These are phyloP conservation scores for Tagetes patula DNA, from an alignment of 129 eudicot species.

Conservation along the genomic window DNA sequence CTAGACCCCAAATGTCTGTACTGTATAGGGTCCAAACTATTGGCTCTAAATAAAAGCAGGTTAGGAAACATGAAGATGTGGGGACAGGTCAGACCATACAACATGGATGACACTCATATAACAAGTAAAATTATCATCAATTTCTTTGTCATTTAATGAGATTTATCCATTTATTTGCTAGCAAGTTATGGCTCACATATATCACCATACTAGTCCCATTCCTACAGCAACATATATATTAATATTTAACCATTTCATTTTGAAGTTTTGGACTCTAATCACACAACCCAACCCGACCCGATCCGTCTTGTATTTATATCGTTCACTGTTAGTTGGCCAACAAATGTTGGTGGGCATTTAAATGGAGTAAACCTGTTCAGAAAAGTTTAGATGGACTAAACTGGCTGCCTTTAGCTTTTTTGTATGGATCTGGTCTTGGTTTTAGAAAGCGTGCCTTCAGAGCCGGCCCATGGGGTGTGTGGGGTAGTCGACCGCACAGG, in stretches of 20 bases:
- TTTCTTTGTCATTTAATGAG: conserved; percentile 1
- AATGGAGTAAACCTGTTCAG: neutral
- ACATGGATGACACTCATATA: conserved; percentile 19
- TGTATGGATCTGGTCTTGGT: neutral
- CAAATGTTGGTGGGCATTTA: conserved; percentile 36
- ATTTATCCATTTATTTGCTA: conserved; percentile 20
- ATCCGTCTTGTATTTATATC: conserved; percentile 1
- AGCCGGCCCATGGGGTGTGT: too few relatives aligned
- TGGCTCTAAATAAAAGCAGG: conserved; percentile 12
- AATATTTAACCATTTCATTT: neutral
- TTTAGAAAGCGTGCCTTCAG: too few relatives aligned
- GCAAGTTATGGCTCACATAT: conserved; percentile 17
- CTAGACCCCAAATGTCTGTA: neutral
- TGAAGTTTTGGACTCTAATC: neutral
- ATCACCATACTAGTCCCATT: conserved; percentile 6
- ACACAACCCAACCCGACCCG: neutral
- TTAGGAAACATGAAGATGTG: conserved; percentile 33
- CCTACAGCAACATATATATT: neutral
- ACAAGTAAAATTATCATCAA: conserved; percentile 11
- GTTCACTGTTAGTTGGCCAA: conserved; percentile 23
- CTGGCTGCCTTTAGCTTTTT: conserved; percentile 23
- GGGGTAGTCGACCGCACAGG: too few relatives aligned
- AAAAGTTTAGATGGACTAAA: conserved; percentile 12
- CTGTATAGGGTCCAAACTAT: neutral
- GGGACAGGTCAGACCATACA: conserved; percentile 23